Percentiles rank a stretch among this genome's conserved stretches.
Evolutionary conservation across 2,329 filamentous ascomycete genomes (phyloP).

Genomic region (Diaporthe capsici): DNA sequence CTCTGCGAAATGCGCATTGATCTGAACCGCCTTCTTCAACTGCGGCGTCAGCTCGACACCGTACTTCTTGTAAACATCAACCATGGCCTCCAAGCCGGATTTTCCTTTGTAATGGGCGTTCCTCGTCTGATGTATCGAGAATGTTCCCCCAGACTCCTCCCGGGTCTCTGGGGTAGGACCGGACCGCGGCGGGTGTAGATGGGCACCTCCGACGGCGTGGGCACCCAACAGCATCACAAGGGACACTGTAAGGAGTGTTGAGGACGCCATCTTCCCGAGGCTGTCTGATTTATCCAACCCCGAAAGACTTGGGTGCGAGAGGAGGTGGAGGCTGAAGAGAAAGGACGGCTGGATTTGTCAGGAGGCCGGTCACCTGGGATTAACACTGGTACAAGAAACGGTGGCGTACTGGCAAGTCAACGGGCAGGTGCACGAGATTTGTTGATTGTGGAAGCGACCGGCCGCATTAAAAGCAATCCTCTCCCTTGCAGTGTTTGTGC

Average conservation of each 20-base stretch:
- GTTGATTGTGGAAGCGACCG: not conserved
- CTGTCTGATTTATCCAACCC: not conserved
- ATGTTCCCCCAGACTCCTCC: not conserved
- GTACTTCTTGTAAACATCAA: constrained; percentile 27
- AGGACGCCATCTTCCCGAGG: not conserved
- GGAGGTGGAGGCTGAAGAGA: not conserved
- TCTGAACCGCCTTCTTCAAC: constrained; percentile 2
- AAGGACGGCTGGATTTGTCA: constrained; percentile 1
- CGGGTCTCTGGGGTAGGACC: not conserved
- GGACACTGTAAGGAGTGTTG: constrained; percentile 3
- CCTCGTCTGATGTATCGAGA: constrained; percentile 4
- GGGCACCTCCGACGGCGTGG: not conserved
- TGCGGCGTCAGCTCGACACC: not conserved
- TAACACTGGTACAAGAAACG: too few relatives aligned
- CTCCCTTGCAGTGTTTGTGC: not conserved
- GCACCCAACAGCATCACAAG: constrained; percentile 14
- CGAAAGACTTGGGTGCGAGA: not conserved
- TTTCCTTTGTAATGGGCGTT: constrained; percentile 3
- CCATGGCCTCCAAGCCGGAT: constrained; percentile 22
- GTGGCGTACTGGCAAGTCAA: constrained; percentile 1
- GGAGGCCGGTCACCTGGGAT: constrained; percentile 11
- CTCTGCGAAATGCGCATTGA: not conserved
- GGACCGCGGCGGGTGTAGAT: not conserved
- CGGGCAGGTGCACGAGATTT: not conserved
- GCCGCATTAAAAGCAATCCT: not conserved